Conservation (phyloP, 2,329 filamentous ascomycete species). For the Colletotrichum magnum region DNA sequence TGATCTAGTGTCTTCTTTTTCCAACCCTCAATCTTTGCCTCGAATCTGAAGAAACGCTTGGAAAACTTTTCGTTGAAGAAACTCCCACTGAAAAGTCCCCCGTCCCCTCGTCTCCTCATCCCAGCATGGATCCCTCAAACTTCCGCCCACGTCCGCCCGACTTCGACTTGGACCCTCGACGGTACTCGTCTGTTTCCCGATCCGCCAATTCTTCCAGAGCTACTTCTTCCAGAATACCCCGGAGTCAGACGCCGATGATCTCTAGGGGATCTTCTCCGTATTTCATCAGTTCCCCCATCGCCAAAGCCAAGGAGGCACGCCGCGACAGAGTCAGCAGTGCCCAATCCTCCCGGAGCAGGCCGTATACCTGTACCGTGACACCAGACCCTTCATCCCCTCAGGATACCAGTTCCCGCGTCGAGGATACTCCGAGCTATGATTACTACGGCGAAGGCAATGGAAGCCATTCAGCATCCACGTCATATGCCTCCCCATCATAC, state of each 20-base stretch:
- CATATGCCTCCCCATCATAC: neutral
- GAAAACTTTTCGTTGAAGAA: too few relatives aligned
- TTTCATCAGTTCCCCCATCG: slow-evolving; percentile 2
- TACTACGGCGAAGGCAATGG: neutral
- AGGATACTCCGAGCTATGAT: slow-evolving; percentile 15
- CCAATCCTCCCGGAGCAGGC: neutral
- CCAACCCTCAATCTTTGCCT: neutral
- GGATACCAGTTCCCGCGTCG: neutral
- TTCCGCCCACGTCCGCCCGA: neutral
- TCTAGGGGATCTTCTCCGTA: slow-evolving; percentile 16
- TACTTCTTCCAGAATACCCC: neutral
- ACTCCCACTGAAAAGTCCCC: too few relatives aligned
- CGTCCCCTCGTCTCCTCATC: too few relatives aligned
- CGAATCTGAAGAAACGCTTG: neutral
- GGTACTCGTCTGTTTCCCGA: neutral
- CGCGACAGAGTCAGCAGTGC: slow-evolving; percentile 39
- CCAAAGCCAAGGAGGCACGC: slow-evolving; percentile 37
- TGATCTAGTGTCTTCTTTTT: neutral
- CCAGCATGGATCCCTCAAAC: too few relatives aligned
- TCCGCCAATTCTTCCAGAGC: neutral
- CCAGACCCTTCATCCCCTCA: slow-evolving; percentile 7
- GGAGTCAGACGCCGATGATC: neutral
- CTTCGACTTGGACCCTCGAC: neutral
- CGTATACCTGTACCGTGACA: neutral
- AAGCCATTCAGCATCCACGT: neutral